phyloP scores from a whole-genome alignment of 768 basidiomycete genomes.

The Scleroderma bovista region DNA sequence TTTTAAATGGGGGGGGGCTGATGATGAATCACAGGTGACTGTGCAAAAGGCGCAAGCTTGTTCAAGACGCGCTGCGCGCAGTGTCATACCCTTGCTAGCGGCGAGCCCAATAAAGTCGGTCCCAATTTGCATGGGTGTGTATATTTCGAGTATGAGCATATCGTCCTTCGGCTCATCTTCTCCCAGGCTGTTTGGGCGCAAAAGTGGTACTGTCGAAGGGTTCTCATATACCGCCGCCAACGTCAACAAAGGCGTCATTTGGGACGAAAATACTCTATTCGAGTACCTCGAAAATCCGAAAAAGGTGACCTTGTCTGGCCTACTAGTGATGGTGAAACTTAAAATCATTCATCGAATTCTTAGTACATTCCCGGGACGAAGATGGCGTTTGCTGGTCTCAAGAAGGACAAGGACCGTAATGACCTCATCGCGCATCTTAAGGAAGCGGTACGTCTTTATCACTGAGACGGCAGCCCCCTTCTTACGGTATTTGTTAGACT shows the following conservation, averaged over 20 bases:
- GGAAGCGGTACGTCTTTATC: conserved; percentile 26
- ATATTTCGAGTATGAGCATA: background rate
- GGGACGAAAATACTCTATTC: conserved; percentile 87
- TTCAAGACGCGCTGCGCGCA: conserved; percentile 97
- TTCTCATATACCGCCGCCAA: conserved; percentile 95
- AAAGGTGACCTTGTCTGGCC: conserved; percentile 51
- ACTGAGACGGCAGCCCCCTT: background rate
- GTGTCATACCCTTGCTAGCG: conserved; percentile 82
- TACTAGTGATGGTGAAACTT: background rate
- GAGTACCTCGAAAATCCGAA: conserved; percentile 97
- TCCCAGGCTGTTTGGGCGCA: conserved; percentile 73
- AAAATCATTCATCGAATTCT: background rate
- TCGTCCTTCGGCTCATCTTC: background rate
- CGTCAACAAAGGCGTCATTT: conserved; percentile 86
- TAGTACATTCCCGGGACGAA: conserved; percentile 96
- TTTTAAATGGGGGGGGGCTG: background rate
- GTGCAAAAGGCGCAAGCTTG: conserved; percentile 84
- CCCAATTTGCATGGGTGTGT: conserved; percentile 91
- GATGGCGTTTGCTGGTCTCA: conserved; percentile 98
- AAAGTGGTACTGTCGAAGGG: conserved; percentile 79
- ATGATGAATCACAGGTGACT: conserved; percentile 58
- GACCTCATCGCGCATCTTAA: conserved; percentile 87
- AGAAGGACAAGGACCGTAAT: conserved; percentile 97
- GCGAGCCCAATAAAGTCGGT: conserved; percentile 84
- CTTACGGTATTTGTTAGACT: background rate